phyloP scores from a whole-genome alignment of 208 protist species.

The Acanthamoeba culbertsoni region DNA sequence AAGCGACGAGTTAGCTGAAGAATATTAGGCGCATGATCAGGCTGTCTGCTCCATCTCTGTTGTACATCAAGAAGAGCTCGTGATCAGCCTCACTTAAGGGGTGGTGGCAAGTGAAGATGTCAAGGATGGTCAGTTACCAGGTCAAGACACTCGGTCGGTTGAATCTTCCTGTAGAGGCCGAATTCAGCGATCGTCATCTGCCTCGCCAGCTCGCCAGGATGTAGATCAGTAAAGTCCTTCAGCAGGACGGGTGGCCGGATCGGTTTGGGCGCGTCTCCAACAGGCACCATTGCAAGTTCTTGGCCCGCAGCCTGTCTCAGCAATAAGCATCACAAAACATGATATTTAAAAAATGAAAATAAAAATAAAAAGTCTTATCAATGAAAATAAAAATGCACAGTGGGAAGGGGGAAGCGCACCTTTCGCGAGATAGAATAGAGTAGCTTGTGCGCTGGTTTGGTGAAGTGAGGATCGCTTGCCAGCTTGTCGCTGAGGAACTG shows the following conservation, averaged over 20 bases:
- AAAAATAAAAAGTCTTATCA: too few species aligned
- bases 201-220: neutral
- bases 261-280: neutral
- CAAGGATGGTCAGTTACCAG: neutral
- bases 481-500: neutral
- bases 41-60: neutral
- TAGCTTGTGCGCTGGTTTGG: neutral
- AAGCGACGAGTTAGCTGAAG: neutral
- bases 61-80: neutral
- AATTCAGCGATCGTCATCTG: neutral
- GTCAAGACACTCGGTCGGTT: conserved; percentile 22
- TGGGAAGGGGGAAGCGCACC: too few species aligned
- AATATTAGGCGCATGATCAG: neutral
- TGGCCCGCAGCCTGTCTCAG: neutral
- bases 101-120: too few species aligned
- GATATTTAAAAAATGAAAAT: too few species aligned
- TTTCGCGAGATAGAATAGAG: neutral
- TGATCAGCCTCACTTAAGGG: neutral
- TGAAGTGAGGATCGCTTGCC: neutral
- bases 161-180: neutral
- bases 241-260: neutral
- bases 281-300: neutral
- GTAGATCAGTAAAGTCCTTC: neutral
- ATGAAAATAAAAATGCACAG: too few species aligned
- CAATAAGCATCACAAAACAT: too few species aligned